Evolutionary conservation across 2,329 filamentous ascomycete genomes (phyloP).

Genomic region (Sarocladium oryzae): DNA sequence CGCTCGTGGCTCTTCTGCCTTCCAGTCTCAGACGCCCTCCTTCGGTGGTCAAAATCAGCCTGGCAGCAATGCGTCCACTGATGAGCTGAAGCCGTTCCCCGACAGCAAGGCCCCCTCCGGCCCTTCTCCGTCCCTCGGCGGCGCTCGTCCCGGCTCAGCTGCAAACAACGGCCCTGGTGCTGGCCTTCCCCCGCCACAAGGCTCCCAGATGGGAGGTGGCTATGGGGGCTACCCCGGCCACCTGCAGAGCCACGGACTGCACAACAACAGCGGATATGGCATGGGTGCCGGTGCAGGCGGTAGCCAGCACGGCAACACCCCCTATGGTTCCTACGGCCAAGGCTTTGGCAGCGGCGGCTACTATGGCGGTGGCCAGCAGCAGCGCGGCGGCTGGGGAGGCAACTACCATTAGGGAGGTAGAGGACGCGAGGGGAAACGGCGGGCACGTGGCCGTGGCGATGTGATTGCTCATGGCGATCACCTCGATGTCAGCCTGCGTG

Average conservation of each 20-base stretch:
- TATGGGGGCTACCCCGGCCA: constrained; percentile 53
- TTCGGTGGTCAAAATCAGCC: constrained; percentile 47
- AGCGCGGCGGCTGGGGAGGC: constrained; percentile 51
- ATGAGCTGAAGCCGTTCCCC: constrained; percentile 55
- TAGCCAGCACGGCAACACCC: constrained; percentile 46
- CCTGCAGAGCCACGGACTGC: constrained; percentile 45
- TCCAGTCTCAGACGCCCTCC: constrained; percentile 48
- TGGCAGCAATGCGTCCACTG: constrained; percentile 32
- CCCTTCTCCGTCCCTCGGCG: constrained; percentile 49
- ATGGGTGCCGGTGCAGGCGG: constrained; percentile 44
- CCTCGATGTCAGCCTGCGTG: constrained; percentile 3
- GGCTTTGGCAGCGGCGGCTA: constrained; percentile 40
- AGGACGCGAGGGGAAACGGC: constrained; percentile 20
- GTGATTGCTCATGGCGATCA: not conserved
- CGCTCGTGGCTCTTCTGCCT: constrained; percentile 44
- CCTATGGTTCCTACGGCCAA: constrained; percentile 47
- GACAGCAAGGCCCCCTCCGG: constrained; percentile 48
- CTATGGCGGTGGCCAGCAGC: constrained; percentile 29
- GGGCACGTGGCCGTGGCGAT: not conserved
- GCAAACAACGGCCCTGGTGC: constrained; percentile 44
- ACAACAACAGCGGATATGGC: constrained; percentile 49
- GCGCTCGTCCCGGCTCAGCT: constrained; percentile 52
- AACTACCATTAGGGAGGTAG: constrained; percentile 48
- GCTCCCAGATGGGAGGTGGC: constrained; percentile 44
- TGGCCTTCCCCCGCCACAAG: constrained; percentile 50